These are phyloP conservation scores for Lanmaoa pseudosensibilis DNA, from an alignment of 768 basidiomycete genomes.

Conservation along the genomic window DNA sequence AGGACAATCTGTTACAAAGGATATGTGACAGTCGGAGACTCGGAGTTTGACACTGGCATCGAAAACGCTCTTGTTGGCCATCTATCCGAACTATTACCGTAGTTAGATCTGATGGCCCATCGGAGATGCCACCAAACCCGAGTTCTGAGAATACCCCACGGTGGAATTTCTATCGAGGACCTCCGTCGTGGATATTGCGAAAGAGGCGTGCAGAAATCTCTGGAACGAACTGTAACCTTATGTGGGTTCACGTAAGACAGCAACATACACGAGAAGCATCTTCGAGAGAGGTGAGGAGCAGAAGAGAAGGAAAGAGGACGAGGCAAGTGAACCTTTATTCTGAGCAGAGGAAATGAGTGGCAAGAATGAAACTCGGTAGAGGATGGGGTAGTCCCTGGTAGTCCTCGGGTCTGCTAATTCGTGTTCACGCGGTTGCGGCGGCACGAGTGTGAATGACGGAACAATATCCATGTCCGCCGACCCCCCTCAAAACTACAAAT, in stretches of 20 bases:
- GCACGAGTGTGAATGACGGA: conserved; percentile 28
- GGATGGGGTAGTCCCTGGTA: background rate
- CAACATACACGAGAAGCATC: conserved; percentile 4
- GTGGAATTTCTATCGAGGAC: conserved; percentile 8
- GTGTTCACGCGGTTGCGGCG: conserved; percentile 31
- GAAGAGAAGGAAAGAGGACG: conserved; percentile 7
- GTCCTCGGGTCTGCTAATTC: conserved; percentile 26
- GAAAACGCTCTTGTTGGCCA: background rate
- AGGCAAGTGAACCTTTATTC: background rate
- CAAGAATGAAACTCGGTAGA: background rate
- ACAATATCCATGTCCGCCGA: conserved; percentile 36
- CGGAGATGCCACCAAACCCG: conserved; percentile 24
- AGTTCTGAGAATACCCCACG: conserved; percentile 4
- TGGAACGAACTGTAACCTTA: conserved; percentile 17
- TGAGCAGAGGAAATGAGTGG: background rate
- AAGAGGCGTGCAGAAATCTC: background rate
- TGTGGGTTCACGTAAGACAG: conserved; percentile 15
- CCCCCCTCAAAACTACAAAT: conserved; percentile 17
- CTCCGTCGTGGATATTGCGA: conserved; percentile 5
- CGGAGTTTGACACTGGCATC: conserved; percentile 9
- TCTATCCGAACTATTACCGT: background rate
- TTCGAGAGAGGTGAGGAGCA: background rate
- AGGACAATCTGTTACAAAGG: background rate
- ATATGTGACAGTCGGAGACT: conserved; percentile 15
- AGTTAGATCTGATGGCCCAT: conserved; percentile 1